Base-by-base conservation (phyloP, 805 yeast species). In the Debaryomyces prosopidis region DNA sequence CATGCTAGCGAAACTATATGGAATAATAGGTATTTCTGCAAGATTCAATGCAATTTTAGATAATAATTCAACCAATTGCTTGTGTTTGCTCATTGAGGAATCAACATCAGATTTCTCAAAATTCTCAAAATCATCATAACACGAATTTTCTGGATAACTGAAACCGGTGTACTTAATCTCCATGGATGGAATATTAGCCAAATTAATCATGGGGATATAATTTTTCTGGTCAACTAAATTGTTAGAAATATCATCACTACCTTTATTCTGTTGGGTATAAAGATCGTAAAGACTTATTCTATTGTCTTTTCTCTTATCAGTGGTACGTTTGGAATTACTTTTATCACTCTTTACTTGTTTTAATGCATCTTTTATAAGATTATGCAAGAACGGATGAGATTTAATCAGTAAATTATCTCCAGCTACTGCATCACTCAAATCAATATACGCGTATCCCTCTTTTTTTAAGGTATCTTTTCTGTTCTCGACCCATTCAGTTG, bases 11-110 rank as follows among this genome's bases (percentile, higher is more conserved):
- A 87, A 62, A 58, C 83, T 79, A 52, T 76, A 85, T 2, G 96
- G 96, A 14, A 91, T 69, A 34, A 89, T 62, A 1, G 97, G 96
- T 34, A 76, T 77, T 53, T 90, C 96, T 0, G 83, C 78, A n/a
- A 86, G 57, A 39, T 78, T 74, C n/a, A 89, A 57, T 0, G 77
- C 65, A 3, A 84, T 50, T 38, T 75, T 68, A 3, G 87, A 71
- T 1, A 85, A 56, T 17, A 86, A 58, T 44, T 82, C 77, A 3
- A 82, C 77, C 48, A 89, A 56, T 14, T 80, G 76, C 7, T 67
- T 58, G 56, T 85, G 89, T 41, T 76, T 71, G 14, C 65, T 59
- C 77, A 84, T 80, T 12, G 69, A 72, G 1, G 81, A 75, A 53
- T 86, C 92, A 32, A 82, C 71, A 26, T 70, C 60, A 1, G 53